Evolutionary conservation across 2,329 filamentous ascomycete genomes (phyloP), one percentile per base, ranked within the genome.

Genomic region (Aspergillus tubingensis): DNA sequence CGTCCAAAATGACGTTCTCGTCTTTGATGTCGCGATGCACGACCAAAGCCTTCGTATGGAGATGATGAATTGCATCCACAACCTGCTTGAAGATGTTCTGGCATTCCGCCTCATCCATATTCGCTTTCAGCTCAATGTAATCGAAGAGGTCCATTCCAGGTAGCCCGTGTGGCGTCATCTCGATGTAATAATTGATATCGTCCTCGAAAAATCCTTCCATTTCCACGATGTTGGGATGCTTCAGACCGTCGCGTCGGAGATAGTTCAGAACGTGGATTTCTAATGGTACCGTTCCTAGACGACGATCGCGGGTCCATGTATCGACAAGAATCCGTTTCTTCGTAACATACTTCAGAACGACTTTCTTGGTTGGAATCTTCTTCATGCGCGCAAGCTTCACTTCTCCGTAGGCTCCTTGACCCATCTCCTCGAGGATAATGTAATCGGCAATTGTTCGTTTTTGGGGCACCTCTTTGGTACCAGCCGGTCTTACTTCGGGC

Each of bases 1-100:
- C 94, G 72, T 99, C 95, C 15, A 99, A 82, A 58, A 99, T 91
- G 30, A 99, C 91, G 69, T 99, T 99, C 79, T 99, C 95, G 70
- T 99, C 95, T 76, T 99, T 99, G 83, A 99, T 98, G 72, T 99
- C 95, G 38, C 95, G 89, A 77, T 99, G 95, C 10, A 99, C 95
- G 8, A 99, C 94, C 54, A 90, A 83, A 1, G 94, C 94, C 74
- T 91, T 94, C 57, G 87, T 92, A 73, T 99, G 95, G 44, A 99
- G 80, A 78, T 98, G 95, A 67, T 96, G 89, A 50, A 99, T 84
- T 6, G 95, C 95, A 70, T 88, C 86, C 8, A 91, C 92, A 10
- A 98, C 94, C 76, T 99, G 95, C 25, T 91, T 86, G 75, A 99
- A 99, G 62, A 99, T 99, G 78, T 91, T 96, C 56, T 92, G 87